A percentile compares a stretch with the other conserved stretches of the same genome.
phyloP scores from a whole-genome alignment of 371 early-diverging fungal species.

The Caulochytrium protostelioides region DNA sequence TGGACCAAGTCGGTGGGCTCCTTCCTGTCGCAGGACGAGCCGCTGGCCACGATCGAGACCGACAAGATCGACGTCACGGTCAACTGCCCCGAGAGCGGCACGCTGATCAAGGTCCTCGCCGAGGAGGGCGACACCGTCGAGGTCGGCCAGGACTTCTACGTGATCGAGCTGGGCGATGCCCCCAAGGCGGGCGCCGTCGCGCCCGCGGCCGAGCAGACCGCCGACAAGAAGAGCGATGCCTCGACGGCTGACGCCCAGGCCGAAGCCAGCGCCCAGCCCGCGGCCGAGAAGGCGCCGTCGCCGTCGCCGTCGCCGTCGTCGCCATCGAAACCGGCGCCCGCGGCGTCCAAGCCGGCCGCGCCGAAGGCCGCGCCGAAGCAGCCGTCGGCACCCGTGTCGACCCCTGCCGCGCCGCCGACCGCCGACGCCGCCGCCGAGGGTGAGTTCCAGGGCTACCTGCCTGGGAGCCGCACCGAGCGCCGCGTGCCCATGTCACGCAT shows the following conservation, averaged over 20 bases:
- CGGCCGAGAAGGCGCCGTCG: constrained; percentile 5
- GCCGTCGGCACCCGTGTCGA: not conserved
- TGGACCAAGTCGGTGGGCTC: constrained; percentile 94
- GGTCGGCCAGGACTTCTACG: constrained; percentile 82
- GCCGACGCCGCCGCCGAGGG: constrained; percentile 2
- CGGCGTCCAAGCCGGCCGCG: constrained; percentile 13
- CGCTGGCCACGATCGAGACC: constrained; percentile 89
- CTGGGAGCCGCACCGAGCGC: constrained; percentile 15
- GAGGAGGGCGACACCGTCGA: constrained; percentile 77
- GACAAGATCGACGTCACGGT: constrained; percentile 93
- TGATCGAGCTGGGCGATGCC: constrained; percentile 52
- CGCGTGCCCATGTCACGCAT: constrained; percentile 71
- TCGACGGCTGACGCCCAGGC: constrained; percentile 9
- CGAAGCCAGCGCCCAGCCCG: constrained; percentile 7
- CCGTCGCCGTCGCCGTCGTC: constrained; percentile 6
- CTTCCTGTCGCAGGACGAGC: constrained; percentile 78
- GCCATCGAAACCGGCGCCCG: constrained; percentile 13
- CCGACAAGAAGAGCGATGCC: too few relatives aligned
- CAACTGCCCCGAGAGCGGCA: constrained; percentile 80
- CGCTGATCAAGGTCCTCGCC: constrained; percentile 58
- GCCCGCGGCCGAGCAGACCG: too few relatives aligned
- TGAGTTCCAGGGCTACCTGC: constrained; percentile 5
- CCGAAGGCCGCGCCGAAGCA: constrained; percentile 5
- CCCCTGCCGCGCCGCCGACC: constrained; percentile 4
- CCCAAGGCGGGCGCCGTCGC: constrained; percentile 7